Percentiles rank a stretch among this genome's conserved stretches.
Evolutionary conservation across 108 stramenopile genomes (phyloP).

Genomic region (Bacterosira constricta): DNA sequence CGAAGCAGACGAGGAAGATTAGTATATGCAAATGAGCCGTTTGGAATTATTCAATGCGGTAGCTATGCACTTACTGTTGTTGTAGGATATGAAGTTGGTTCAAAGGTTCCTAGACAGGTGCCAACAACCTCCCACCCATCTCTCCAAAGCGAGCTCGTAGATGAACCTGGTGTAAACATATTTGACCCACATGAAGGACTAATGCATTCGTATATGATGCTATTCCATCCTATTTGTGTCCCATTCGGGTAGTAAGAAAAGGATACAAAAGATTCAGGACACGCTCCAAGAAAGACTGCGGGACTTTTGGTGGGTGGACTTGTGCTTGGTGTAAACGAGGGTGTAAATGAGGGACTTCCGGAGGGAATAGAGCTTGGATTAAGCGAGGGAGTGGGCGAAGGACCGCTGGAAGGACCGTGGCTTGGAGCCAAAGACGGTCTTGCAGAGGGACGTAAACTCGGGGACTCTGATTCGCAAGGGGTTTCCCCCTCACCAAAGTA

Average conservation of each 20-base stretch:
- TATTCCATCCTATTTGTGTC: neutral
- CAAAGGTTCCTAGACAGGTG: neutral
- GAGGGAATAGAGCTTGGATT: neutral
- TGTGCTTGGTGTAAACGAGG: neutral
- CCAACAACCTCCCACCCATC: constrained; percentile 7
- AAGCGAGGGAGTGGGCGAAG: too few species aligned
- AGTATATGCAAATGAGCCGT: too few species aligned
- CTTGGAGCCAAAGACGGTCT: constrained; percentile 4
- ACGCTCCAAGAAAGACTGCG: neutral
- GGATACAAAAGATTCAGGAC: constrained; percentile 4
- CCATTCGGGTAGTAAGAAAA: neutral
- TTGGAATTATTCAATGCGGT: neutral
- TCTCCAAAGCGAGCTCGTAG: neutral
- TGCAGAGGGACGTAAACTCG: neutral
- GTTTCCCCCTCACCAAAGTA: neutral
- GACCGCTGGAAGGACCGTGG: too few species aligned
- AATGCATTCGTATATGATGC: constrained; percentile 9
- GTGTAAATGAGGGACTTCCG: neutral
- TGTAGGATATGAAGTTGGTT: neutral
- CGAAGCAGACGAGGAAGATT: too few species aligned
- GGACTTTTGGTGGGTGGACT: neutral
- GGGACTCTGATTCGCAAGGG: too few species aligned
- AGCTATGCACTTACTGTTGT: neutral
- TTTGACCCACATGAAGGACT: neutral
- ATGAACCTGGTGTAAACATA: neutral